A percentile compares a stretch with the other conserved stretches of the same genome.
phyloP scores from a whole-genome alignment of 345 rosid species.

The Theobroma cacao region DNA sequence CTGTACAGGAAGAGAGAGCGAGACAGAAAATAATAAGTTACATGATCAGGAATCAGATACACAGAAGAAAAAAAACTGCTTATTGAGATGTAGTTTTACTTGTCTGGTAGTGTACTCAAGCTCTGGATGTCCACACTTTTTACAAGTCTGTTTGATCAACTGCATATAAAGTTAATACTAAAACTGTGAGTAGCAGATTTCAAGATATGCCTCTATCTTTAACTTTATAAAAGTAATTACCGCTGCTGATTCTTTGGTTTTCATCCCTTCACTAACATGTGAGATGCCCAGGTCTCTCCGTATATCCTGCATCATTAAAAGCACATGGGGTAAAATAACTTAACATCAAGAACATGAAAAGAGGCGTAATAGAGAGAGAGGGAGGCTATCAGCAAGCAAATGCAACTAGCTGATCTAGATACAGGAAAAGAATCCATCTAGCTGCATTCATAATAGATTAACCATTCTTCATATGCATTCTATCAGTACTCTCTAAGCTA shows the following conservation, averaged over 20 bases:
- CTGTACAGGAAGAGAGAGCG: slow-evolving; percentile 20
- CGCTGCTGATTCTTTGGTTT: neutral
- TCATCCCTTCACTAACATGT: slow-evolving; percentile 22
- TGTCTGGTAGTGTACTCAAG: slow-evolving; percentile 39
- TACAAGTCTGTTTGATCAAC: slow-evolving; percentile 35
- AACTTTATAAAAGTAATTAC: neutral
- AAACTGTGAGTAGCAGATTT: neutral
- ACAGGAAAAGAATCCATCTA: too few species aligned
- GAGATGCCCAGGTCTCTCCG: slow-evolving; percentile 46
- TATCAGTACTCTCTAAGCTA: too few species aligned
- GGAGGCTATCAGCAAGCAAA: neutral
- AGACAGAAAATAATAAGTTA: neutral
- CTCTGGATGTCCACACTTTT: slow-evolving; percentile 37
- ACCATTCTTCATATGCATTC: too few species aligned
- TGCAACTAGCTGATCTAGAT: neutral
- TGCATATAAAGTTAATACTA: neutral
- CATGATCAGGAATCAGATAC: neutral
- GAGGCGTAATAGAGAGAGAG: neutral
- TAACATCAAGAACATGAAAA: neutral
- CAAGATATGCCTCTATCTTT: neutral
- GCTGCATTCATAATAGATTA: too few species aligned
- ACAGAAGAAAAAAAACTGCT: neutral
- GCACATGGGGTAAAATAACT: neutral
- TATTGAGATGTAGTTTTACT: slow-evolving; percentile 18
- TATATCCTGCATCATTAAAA: slow-evolving; percentile 32